A percentile compares a stretch with the other conserved stretches of the same genome.
phyloP scores from a whole-genome alignment of 2,329 filamentous ascomycete genomes.

The Coniochaeta sp. region DNA sequence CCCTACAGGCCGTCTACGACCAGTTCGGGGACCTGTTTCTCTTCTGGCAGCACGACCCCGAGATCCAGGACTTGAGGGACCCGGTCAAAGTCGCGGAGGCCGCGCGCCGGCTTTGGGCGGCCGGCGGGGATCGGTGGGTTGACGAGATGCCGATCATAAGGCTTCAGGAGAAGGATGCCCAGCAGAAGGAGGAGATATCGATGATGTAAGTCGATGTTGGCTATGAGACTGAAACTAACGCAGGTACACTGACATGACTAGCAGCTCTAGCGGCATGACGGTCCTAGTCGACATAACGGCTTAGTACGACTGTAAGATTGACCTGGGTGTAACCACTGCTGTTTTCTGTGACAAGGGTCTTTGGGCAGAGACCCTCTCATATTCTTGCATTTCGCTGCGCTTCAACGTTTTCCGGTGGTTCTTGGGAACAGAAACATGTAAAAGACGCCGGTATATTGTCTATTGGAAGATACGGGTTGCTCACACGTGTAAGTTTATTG shows the following conservation, averaged over 20 bases:
- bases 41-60: constrained; percentile 16
- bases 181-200: constrained; percentile 1
- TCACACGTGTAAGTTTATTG: too few relatives aligned
- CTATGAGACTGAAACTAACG: too few relatives aligned
- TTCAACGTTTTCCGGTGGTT: too few relatives aligned
- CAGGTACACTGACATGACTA: background rate
- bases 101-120: constrained; percentile 12
- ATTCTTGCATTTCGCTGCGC: too few relatives aligned
- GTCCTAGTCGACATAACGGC: background rate
- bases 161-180: constrained; percentile 1
- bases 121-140: constrained; percentile 11
- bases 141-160: constrained; percentile 4
- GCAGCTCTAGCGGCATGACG: background rate
- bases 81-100: constrained; percentile 13
- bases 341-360: background rate
- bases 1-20: constrained; percentile 17
- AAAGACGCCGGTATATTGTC: too few relatives aligned
- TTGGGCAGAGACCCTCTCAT: too few relatives aligned
- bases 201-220: background rate
- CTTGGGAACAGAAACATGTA: too few relatives aligned
- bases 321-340: background rate
- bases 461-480: too few relatives aligned
- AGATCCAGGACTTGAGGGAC: constrained; percentile 13
- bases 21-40: constrained; percentile 17
- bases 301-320: background rate